Base-by-base conservation (phyloP, 1,284 basidiomycete species). In the Leccinum pachyderme region DNA sequence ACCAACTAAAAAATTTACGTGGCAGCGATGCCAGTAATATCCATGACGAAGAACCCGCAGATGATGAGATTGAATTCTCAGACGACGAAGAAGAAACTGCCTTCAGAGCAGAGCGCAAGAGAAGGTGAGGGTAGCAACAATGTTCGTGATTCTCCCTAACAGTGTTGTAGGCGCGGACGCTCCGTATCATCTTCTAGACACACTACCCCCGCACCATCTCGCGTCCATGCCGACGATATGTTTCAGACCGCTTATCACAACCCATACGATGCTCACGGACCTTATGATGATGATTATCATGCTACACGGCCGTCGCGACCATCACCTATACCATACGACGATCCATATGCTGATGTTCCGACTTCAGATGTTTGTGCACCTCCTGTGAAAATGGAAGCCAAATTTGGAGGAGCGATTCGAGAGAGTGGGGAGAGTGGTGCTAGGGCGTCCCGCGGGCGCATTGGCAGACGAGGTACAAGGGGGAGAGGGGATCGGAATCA, bases 21-120 rank as follows among this genome's bases (percentile, higher is more conserved):
- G 93, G 93, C 37, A 93, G 90, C 63, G 93, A 95, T 62, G 93
- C 93, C n/a, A 93, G 91, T 67, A 95, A 95, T 69, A 79, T 93
- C 7, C 84, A 92, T 63, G 93, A 95, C 63, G 93, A 95, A 72
- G 93, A 95, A 66, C 87, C 90, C 1, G 88, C 77, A 3, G 92
- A 90, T 12, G 83, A 92, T 53, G 93, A 95, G 64, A 65, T 92
- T 18, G 93, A 95, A 63, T 96, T 93, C 67, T 93, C 90, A 5
- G 93, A 96, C 58, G 93, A 96, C 62, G 93, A 96, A 67, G 81
- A 86, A 53, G 93, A 96, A 68, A 82, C 83, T 15, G 83, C 82
- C 33, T 80, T 84, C 63, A 88, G 81, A 68, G 77, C 80, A 51
- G 75, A 73, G 44, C 66, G 79, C 44, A 83, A 81, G 64, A 75